Base-by-base conservation (phyloP, 192 early-diverging fungal genomes). In the Ambispora gerdemannii region DNA sequence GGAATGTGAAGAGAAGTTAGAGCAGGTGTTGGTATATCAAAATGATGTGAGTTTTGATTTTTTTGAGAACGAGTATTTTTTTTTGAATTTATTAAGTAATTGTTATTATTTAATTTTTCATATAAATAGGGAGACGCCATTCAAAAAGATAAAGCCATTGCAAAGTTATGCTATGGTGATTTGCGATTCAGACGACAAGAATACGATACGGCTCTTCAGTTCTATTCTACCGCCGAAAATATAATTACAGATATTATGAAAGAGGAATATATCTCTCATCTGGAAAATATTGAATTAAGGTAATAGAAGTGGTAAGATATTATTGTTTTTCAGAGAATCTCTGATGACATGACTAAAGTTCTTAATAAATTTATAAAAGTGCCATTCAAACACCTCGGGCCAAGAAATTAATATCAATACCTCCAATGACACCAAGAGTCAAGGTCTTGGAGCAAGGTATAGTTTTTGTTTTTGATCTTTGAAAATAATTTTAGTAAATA, bases 231-330 rank as follows among this genome's bases (percentile, higher is more conserved):
- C 22, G 84, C 83, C 1, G 77, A 83, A 25, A 72, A 74, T 13
- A 71, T 87, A 3, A 35, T 90, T 4, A 74, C 77, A 6, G 67
- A 83, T 32, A 71, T 89, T 1, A 89, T 86, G 84, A 75, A 81
- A 19, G 56, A 75, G 25, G 72, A 70, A 4, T 82, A 81, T 32
- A 87, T 91, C 36, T 68, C 76, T 8, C 63, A 60, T 3, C 47
- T 90, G 32, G 88, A 90, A 71, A 62, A 75, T 20, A 58, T 76
- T 17, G 72, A 76, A 3, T 61, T 83, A 50, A 66, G 80, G 43
- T 86, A 72, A 28, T 15, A 43, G 6, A 43, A 6, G 38, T 43
- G 38, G 15, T 43, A 43, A 43, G 7, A 6, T 15, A 43, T 15
- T 10, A 43, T 6, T 10, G 38, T 6, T n/a, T n/a, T n/a, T n/a